phyloP scores from a whole-genome alignment of 2,329 filamentous ascomycete species.

The Clarireedia monteithiana region DNA sequence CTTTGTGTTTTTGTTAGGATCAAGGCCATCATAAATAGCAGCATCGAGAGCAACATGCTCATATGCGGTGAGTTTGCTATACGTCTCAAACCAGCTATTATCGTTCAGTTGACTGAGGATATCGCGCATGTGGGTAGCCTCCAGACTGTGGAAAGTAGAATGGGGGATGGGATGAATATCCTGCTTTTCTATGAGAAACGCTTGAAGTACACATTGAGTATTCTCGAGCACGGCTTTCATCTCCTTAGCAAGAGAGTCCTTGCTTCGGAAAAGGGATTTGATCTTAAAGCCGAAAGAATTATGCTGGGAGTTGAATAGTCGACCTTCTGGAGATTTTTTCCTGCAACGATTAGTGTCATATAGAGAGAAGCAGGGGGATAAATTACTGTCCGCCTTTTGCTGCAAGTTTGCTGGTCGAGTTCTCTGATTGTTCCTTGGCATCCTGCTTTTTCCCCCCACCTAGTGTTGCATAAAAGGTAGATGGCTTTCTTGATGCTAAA shows the following conservation, averaged over 20 bases:
- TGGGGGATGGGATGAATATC: conserved; percentile 19
- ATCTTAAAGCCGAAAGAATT: conserved; percentile 19
- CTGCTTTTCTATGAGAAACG: conserved; percentile 17
- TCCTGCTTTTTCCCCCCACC: background rate
- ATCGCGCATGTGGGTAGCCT: conserved; percentile 24
- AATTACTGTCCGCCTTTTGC: background rate
- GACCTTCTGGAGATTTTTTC: conserved; percentile 9
- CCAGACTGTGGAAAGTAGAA: conserved; percentile 24
- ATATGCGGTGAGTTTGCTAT: conserved; percentile 9
- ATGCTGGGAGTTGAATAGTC: conserved; percentile 19
- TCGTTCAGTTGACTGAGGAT: conserved; percentile 23
- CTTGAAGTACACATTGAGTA: conserved; percentile 18
- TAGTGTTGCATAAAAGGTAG: background rate
- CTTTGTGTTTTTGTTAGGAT: conserved; percentile 3
- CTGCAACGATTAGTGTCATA: conserved; percentile 13
- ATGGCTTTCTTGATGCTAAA: too few species aligned
- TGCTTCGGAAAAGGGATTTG: conserved; percentile 23
- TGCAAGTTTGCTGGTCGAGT: background rate
- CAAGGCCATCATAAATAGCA: conserved; percentile 8
- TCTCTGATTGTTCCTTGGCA: background rate
- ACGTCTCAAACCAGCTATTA: conserved; percentile 24
- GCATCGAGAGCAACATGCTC: conserved; percentile 14
- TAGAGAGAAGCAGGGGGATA: background rate
- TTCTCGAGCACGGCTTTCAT: conserved; percentile 18
- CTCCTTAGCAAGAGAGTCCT: conserved; percentile 23